A percentile compares a stretch with the other conserved stretches of the same genome.
Evolutionary conservation across 768 basidiomycete species (phyloP).

Genomic region (Rhizopogon roseolus): DNA sequence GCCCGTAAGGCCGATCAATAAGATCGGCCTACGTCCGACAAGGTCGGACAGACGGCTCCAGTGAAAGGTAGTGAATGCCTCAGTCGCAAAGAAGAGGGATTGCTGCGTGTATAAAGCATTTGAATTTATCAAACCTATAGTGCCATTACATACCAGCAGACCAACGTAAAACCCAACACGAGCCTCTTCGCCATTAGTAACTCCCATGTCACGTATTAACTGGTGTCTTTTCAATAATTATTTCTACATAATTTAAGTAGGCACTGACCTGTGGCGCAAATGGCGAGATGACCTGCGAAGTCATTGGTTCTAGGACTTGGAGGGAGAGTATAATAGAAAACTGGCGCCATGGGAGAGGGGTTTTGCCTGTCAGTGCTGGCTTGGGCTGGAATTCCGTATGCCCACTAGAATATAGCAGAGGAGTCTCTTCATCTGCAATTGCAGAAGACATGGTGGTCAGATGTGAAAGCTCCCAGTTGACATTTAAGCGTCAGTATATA

Average conservation of each 20-base stretch:
- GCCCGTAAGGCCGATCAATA: conserved; percentile 35
- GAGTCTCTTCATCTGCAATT: conserved; percentile 49
- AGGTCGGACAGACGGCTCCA: conserved; percentile 41
- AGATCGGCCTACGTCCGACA: conserved; percentile 37
- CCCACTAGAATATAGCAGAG: conserved; percentile 34
- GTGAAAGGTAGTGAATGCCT: conserved; percentile 36
- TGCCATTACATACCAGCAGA: conserved; percentile 26
- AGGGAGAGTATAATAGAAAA: conserved; percentile 59
- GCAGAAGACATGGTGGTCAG: background rate
- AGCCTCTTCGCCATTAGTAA: conserved; percentile 36
- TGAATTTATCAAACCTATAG: conserved; percentile 16
- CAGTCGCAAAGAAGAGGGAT: conserved; percentile 39
- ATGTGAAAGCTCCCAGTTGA: background rate
- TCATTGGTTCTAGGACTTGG: conserved; percentile 68
- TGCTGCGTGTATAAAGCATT: conserved; percentile 26
- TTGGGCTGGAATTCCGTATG: conserved; percentile 22
- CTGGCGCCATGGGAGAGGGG: conserved; percentile 61
- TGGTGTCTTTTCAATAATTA: background rate
- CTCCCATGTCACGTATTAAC: conserved; percentile 9
- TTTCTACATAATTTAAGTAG: conserved; percentile 1
- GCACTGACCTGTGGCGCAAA: conserved; percentile 56
- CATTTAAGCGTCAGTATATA: background rate
- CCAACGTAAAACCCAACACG: conserved; percentile 39
- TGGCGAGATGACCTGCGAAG: conserved; percentile 66
- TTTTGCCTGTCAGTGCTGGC: conserved; percentile 16